Base-by-base conservation (phyloP, 208 protist species). In the Tritrichomonas foetus region DNA sequence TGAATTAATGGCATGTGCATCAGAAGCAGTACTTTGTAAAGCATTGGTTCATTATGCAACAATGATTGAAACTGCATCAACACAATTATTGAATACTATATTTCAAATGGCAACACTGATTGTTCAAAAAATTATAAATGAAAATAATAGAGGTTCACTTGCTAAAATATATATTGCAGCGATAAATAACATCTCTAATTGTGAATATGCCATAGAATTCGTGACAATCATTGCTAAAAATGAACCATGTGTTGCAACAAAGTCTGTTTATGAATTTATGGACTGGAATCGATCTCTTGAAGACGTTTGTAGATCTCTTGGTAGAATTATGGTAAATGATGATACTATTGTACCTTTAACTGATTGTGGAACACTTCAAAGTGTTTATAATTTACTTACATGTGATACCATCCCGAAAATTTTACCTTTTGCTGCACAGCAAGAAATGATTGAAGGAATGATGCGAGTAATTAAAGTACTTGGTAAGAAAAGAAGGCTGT, bases 391-490 rank as follows among this genome's bases (percentile, higher is more conserved):
- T 61, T 33, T 89, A 5, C 25, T 89, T 5, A 53, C 0, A 16
- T 27, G 30, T 39, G 41, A 69, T n/a, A 33, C 47, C 1, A 13
- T n/a, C 0, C 78, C 78, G 9, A 89, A 53, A 33, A 89, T 89
- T 14, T 44, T n/a, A 16, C 78, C 78, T 39, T 89, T 89, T 16
- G 47, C 41, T 5, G 22, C 47, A 1, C 78, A 89, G 41, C 33
- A 33, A n/a, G 78, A 89, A 57, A 89, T 89, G 78, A 53, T 89
- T 0, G 78, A 89, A 5, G 78, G 22, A 89, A 89, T 89, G 78
- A 57, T 41, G 30, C 53, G 78, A 39, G 78, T 89, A 61, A 61
- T 5, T 22, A 61, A 16, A 61, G 53, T 61, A 5, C 5, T 61
- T 61, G 53, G 53, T 16, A 5, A 61, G 53, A 61, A 61, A 61